Evolutionary conservation across 768 basidiomycete species (phyloP).

Genomic region (Suillus americanus): DNA sequence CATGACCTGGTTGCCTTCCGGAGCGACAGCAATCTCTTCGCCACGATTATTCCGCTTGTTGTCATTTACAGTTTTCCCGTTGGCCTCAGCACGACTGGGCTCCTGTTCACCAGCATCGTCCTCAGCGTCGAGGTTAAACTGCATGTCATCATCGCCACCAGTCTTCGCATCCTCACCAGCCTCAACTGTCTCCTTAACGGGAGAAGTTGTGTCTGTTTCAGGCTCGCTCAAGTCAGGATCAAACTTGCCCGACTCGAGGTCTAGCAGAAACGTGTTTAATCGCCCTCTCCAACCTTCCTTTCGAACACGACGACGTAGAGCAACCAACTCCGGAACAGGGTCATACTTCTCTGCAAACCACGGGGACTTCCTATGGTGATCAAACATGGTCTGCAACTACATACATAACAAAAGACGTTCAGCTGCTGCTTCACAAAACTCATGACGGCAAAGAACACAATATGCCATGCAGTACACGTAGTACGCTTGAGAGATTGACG

Average conservation of each 20-base stretch:
- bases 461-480: slow-evolving; percentile 20
- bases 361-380: slow-evolving; percentile 91
- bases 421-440: slow-evolving; percentile 15
- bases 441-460: slow-evolving; percentile 17
- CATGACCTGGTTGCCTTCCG: slow-evolving; percentile 90
- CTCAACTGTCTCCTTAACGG: slow-evolving; percentile 49
- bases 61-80: slow-evolving; percentile 51
- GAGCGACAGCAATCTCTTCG: slow-evolving; percentile 67
- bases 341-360: slow-evolving; percentile 99
- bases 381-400: slow-evolving; percentile 94
- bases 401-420: slow-evolving; percentile 38
- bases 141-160: slow-evolving; percentile 68
- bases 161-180: slow-evolving; percentile 56
- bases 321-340: slow-evolving; percentile 65
- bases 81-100: slow-evolving; percentile 49
- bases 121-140: slow-evolving; percentile 68
- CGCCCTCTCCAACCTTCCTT: slow-evolving; percentile 84
- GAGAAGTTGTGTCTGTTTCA: slow-evolving; percentile 50
- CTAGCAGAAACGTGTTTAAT: slow-evolving; percentile 68
- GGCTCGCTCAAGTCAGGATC: slow-evolving; percentile 73
- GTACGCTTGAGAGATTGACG: slow-evolving; percentile 8
- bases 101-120: slow-evolving; percentile 70
- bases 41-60: slow-evolving; percentile 55
- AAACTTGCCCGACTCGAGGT: slow-evolving; percentile 82
- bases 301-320: slow-evolving; percentile 74